Evolutionary conservation across 352 stramenopile genomes (phyloP), one percentile per base, ranked within the genome.

Genomic region (Pythium phragmiticola): DNA sequence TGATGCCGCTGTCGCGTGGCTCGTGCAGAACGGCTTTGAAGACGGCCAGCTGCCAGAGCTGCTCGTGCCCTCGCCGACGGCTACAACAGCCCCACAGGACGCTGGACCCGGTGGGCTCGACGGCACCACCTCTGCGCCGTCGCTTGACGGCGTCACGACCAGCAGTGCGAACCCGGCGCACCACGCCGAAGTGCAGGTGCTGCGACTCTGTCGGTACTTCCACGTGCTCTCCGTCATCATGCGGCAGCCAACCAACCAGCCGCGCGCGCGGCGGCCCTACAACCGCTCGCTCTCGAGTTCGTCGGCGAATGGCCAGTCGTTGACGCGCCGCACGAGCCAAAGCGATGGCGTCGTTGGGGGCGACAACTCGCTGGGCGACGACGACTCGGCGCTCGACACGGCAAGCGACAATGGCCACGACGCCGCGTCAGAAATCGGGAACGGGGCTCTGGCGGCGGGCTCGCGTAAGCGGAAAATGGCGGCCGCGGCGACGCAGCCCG

Each of bases 131-230:
- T 12, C 21, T 2, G 50, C 34, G 36, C 41, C 39, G 9, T 46
- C 65, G 26, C 37, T 54, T 11, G 48, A 63, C 11, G 48, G 58
- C 13, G 61, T 58, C 39, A 60, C 51, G n/a, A 66, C 70, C n/a
- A 70, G 58, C 3, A 66, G 45, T n/a, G 42, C 42, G 5, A 23
- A 56, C 39, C 45, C 49, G 19, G 66, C 43, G 37, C 63, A 48
- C 64, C 69, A 52, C 23, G 68, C 77, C 1, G 82, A 89, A 57
- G 60, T 74, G 1, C 68, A 87, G 21, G 80, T 92, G 46, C 63
- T 87, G 57, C 77, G 80, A 2, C 69, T 84, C 28, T 91, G 82
- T 53, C 70, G 82, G 36, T 91, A 91, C 65, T 91, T 88, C 62
- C 78, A 88, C 64, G 69, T 78, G 42, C 73, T 92, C 26, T 73